Percentiles rank a stretch among this genome's conserved stretches.
Evolutionary conservation across 169 alveolate species (phyloP).

Genomic region (Cryptosporidium ryanae): DNA sequence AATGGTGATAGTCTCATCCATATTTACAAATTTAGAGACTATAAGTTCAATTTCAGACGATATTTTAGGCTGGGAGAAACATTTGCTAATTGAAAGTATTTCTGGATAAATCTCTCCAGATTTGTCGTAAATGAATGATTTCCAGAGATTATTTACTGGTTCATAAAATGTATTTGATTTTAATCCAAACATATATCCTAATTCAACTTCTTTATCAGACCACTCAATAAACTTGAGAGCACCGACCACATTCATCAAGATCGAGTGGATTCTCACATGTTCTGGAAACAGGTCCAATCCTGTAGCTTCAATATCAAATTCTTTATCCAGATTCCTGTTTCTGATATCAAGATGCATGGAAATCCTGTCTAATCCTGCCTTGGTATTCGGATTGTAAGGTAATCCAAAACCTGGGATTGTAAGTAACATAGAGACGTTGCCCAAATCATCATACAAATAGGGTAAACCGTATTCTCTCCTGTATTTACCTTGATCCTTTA

Average conservation of each 20-base stretch:
- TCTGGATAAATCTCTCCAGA: slow-evolving; percentile 45
- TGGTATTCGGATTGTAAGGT: slow-evolving; percentile 51
- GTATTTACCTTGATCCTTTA: slow-evolving; percentile 32
- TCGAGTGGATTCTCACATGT: slow-evolving; percentile 11
- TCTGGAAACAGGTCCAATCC: slow-evolving; percentile 31
- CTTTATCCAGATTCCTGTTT: slow-evolving; percentile 8
- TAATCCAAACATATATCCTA: slow-evolving; percentile 58
- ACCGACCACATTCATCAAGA: slow-evolving; percentile 17
- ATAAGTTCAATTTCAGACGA: slow-evolving; percentile 1
- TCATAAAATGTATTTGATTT: slow-evolving; percentile 42
- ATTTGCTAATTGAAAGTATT: slow-evolving; percentile 4
- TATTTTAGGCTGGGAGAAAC: slow-evolving; percentile 7
- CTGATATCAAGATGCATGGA: slow-evolving; percentile 28
- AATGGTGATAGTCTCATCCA: slow-evolving; percentile 4
- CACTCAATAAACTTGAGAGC: slow-evolving; percentile 53
- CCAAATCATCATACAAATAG: slow-evolving; percentile 31
- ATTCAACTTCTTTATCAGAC: slow-evolving; percentile 37
- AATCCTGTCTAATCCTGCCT: slow-evolving; percentile 60
- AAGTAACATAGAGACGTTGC: slow-evolving; percentile 37
- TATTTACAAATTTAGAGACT: slow-evolving; percentile 1
- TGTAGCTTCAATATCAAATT: slow-evolving; percentile 16
- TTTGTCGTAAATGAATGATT: slow-evolving; percentile 9
- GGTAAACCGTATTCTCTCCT: slow-evolving; percentile 36
- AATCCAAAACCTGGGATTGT: slow-evolving; percentile 30
- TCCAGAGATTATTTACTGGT: slow-evolving; percentile 42